These are phyloP conservation scores for Apiosordaria backusii DNA, from an alignment of 495 filamentous ascomycete genomes.

Conservation along the genomic window DNA sequence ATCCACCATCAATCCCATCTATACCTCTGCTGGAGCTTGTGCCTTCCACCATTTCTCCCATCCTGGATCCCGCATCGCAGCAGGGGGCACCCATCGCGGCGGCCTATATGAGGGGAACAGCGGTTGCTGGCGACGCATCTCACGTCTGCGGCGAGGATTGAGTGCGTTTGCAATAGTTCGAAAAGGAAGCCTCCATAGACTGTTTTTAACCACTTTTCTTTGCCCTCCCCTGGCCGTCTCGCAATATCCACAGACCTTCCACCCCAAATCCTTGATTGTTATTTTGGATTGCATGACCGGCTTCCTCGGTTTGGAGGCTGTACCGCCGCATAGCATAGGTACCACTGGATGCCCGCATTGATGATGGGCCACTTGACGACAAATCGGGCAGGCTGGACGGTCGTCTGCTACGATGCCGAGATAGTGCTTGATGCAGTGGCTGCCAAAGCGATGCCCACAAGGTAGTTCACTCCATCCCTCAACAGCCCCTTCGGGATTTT, in stretches of 20 bases:
- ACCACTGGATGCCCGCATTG: slow-evolving; percentile 41
- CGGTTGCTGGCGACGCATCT: neutral
- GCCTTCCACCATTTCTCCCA: slow-evolving; percentile 33
- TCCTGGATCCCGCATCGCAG: slow-evolving; percentile 20
- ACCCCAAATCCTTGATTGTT: neutral
- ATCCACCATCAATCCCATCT: neutral
- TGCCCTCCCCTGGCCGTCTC: neutral
- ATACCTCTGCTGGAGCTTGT: slow-evolving; percentile 21
- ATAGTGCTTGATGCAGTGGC: slow-evolving; percentile 46
- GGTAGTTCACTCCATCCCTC: slow-evolving; percentile 44
- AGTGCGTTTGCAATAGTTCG: neutral
- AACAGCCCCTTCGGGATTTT: slow-evolving; percentile 35
- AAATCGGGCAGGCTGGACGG: slow-evolving; percentile 39
- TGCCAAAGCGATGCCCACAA: slow-evolving; percentile 46
- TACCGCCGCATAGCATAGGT: slow-evolving; percentile 19
- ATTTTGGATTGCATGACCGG: neutral
- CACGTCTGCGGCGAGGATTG: neutral
- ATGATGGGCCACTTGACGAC: slow-evolving; percentile 38
- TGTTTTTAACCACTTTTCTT: slow-evolving; percentile 11
- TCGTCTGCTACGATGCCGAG: slow-evolving; percentile 37
- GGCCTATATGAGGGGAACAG: neutral
- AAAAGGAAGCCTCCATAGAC: slow-evolving; percentile 18
- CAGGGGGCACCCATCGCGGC: neutral
- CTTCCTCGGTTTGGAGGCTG: slow-evolving; percentile 2
- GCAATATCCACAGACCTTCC: neutral